phyloP scores from a whole-genome alignment of 2,329 filamentous ascomycete genomes.

The Amesomyces nigricolor region DNA sequence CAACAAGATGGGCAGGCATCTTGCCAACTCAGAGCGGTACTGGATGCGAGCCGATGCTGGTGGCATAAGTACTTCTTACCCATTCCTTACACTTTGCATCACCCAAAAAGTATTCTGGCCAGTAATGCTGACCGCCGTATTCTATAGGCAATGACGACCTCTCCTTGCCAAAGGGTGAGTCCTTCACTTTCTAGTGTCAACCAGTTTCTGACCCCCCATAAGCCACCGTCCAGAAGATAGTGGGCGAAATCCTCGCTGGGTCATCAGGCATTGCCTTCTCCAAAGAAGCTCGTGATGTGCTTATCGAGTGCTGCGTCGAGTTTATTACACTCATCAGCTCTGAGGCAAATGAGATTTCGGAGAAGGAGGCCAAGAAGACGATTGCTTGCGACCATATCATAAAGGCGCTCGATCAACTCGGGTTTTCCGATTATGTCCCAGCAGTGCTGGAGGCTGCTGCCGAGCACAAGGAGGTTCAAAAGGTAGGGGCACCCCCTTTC shows the following conservation, averaged over 20 bases:
- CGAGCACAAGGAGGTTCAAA: constrained; percentile 88
- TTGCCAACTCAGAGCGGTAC: constrained; percentile 2
- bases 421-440: constrained; percentile 86
- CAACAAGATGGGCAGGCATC: not conserved
- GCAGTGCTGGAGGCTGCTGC: constrained; percentile 81
- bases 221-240: constrained; percentile 77
- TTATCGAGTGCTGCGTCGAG: constrained; percentile 98
- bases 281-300: constrained; percentile 87
- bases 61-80: not conserved
- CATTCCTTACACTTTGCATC: not conserved
- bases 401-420: constrained; percentile 85
- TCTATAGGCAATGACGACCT: constrained; percentile 54
- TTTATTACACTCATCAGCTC: constrained; percentile 99
- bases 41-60: constrained; percentile 2
- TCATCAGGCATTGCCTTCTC: constrained; percentile 76
- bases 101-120: not conserved
- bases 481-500: constrained; percentile 49
- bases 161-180: constrained; percentile 58
- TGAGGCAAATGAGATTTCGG: constrained; percentile 97
- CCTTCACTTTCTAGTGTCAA: not conserved
- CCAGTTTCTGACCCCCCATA: constrained; percentile 27
- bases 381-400: constrained; percentile 98
- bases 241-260: constrained; percentile 82
- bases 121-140: constrained; percentile 30
- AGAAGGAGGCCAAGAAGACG: constrained; percentile 98